These are phyloP conservation scores for Aureobasidium sp. DNA, from an alignment of 2,329 filamentous ascomycete species.

Conservation along the genomic window DNA sequence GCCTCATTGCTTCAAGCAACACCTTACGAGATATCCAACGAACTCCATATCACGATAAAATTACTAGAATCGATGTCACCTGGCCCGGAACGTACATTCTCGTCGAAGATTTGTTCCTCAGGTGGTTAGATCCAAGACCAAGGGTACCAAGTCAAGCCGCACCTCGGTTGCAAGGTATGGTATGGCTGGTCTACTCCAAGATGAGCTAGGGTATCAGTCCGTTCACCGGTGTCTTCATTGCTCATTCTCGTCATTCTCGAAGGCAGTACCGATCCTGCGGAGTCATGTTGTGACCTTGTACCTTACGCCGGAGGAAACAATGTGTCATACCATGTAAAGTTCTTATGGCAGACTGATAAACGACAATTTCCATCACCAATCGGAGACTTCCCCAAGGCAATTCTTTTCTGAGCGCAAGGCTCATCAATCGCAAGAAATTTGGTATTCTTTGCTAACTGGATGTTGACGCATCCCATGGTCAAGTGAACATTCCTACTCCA, in stretches of 20 bases:
- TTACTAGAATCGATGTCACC: no score
- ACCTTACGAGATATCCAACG: no score
- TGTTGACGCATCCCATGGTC: background rate
- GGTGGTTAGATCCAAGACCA: background rate
- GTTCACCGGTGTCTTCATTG: background rate
- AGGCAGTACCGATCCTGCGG: background rate
- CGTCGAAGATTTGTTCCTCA: background rate
- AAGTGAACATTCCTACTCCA: background rate
- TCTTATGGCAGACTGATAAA: constrained; percentile 3
- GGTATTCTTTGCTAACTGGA: background rate
- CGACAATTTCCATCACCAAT: background rate
- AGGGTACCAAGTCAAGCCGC: background rate
- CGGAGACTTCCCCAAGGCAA: background rate
- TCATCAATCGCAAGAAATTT: background rate
- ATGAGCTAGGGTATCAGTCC: background rate
- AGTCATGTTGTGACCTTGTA: background rate
- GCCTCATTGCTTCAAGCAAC: background rate
- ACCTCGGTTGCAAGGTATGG: background rate
- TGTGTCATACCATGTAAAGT: background rate
- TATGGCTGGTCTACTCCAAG: background rate
- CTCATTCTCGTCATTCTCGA: background rate
- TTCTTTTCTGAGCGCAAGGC: background rate
- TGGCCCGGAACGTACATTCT: background rate
- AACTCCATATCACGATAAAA: no score
- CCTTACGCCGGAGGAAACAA: constrained; percentile 3